Percentiles rank a stretch among this genome's conserved stretches.
Conservation (phyloP, 2,329 filamentous ascomycete genomes). For the Leptographium galeiforme region DNA sequence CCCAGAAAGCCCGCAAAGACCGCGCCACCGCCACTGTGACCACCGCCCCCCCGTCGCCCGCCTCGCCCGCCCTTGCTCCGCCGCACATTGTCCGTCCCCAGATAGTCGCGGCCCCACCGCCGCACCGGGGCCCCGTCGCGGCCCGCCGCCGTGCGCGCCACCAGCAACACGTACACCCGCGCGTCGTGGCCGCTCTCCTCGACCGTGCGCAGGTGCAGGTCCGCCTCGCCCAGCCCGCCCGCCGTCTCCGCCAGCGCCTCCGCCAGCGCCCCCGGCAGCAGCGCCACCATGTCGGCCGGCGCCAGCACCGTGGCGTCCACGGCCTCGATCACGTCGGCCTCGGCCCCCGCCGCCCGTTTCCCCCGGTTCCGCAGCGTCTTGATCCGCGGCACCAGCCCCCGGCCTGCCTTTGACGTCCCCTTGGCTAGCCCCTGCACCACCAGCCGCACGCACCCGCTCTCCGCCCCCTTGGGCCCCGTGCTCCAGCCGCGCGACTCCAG, state of each 20-base stretch:
- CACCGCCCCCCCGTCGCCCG: not conserved
- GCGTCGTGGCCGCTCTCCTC: conserved; percentile 38
- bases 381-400: conserved; percentile 1
- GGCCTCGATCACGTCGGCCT: conserved; percentile 18
- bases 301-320: conserved; percentile 39
- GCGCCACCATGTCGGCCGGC: conserved; percentile 27
- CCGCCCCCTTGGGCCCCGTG: conserved; percentile 14
- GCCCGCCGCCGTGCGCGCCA: conserved; percentile 30
- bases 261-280: conserved; percentile 26
- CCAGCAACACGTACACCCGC: conserved; percentile 42
- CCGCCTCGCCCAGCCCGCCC: not conserved
- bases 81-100: conserved; percentile 3
- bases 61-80: not conserved
- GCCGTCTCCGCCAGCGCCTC: conserved; percentile 13
- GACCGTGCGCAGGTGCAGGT: conserved; percentile 28
- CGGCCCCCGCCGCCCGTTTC: no score
- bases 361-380: not conserved
- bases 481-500: conserved; percentile 39
- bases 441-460: conserved; percentile 30
- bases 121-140: conserved; percentile 5
- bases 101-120: conserved; percentile 33
- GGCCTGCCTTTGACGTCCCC: not conserved
- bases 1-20: no score
- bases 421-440: conserved; percentile 21
- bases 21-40: no score